Conservation (phyloP, 257 asterid genomes). For the Solanum virginianum region DNA sequence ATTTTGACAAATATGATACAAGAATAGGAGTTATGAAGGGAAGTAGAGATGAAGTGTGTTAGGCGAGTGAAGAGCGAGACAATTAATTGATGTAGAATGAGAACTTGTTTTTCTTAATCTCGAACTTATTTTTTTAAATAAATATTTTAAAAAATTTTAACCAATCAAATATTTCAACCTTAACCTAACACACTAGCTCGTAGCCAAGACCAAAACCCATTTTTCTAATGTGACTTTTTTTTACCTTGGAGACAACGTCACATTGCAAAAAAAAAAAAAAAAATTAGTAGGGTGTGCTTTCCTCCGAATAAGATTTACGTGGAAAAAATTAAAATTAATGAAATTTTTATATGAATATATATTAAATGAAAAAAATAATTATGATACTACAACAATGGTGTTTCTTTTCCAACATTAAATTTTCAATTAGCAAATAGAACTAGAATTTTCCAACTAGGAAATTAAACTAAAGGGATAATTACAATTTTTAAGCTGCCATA, state of each 20-base stretch:
- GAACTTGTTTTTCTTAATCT: too few relatives aligned
- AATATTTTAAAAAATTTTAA: not conserved
- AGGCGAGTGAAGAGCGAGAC: too few relatives aligned
- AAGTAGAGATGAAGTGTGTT: too few relatives aligned
- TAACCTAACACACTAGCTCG: not conserved
- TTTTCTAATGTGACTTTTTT: not conserved
- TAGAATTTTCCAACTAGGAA: not conserved
- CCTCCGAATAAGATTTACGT: too few relatives aligned
- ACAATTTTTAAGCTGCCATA: not conserved
- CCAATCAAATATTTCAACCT: not conserved
- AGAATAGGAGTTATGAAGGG: too few relatives aligned
- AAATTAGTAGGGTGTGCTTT: too few relatives aligned
- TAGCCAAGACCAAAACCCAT: not conserved
- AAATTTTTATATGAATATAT: too few relatives aligned
- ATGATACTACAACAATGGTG: not conserved
- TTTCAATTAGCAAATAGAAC: not conserved
- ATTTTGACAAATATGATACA: not conserved
- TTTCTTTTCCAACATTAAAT: not conserved
- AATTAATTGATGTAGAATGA: too few relatives aligned
- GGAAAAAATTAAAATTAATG: too few relatives aligned
- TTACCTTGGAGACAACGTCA: not conserved
- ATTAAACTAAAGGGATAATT: not conserved
- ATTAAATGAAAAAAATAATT: too few relatives aligned
- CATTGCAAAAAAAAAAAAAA: too few relatives aligned
- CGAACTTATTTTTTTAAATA: not conserved